phyloP scores from a whole-genome alignment of 768 basidiomycete species.

The Cystofilobasidium capitatum region DNA sequence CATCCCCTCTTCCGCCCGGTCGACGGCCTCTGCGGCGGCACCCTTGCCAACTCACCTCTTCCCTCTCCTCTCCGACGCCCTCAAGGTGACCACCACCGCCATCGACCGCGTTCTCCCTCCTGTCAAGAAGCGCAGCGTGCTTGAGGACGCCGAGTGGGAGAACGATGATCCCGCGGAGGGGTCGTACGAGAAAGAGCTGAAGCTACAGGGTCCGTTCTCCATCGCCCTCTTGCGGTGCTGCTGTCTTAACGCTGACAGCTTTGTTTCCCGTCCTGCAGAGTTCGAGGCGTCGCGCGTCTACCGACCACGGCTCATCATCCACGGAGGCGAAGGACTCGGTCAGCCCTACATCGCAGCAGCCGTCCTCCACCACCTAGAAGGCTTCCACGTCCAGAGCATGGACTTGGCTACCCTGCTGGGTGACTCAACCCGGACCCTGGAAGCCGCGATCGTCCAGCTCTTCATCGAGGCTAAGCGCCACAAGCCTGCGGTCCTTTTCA shows the following conservation, averaged over 20 bases:
- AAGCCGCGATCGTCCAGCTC: slow-evolving; percentile 86
- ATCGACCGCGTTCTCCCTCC: slow-evolving; percentile 69
- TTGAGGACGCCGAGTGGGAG: slow-evolving; percentile 94
- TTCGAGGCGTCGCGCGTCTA: slow-evolving; percentile 87
- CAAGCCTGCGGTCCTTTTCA: slow-evolving; percentile 90
- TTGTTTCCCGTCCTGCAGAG: slow-evolving; percentile 45
- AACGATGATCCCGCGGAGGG: slow-evolving; percentile 54
- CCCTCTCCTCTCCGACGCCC: slow-evolving; percentile 58
- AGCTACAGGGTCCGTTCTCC: slow-evolving; percentile 61
- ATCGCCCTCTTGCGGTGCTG: not conserved
- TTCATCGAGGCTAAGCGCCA: slow-evolving; percentile 96
- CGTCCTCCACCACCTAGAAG: slow-evolving; percentile 84
- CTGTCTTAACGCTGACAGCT: not conserved
- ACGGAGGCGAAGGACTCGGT: slow-evolving; percentile 79
- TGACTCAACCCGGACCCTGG: slow-evolving; percentile 80
- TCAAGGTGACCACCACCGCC: slow-evolving; percentile 62
- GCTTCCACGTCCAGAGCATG: slow-evolving; percentile 86
- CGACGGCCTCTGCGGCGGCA: slow-evolving; percentile 72
- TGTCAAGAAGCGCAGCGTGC: slow-evolving; percentile 66
- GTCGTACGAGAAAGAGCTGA: slow-evolving; percentile 78
- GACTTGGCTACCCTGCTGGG: slow-evolving; percentile 81
- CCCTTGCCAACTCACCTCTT: slow-evolving; percentile 75
- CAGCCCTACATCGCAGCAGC: slow-evolving; percentile 84
- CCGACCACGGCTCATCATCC: slow-evolving; percentile 73
- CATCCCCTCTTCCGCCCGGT: slow-evolving; percentile 87